Conservation (phyloP, 2,329 filamentous ascomycete species). For the Podosphaera xanthii region DNA sequence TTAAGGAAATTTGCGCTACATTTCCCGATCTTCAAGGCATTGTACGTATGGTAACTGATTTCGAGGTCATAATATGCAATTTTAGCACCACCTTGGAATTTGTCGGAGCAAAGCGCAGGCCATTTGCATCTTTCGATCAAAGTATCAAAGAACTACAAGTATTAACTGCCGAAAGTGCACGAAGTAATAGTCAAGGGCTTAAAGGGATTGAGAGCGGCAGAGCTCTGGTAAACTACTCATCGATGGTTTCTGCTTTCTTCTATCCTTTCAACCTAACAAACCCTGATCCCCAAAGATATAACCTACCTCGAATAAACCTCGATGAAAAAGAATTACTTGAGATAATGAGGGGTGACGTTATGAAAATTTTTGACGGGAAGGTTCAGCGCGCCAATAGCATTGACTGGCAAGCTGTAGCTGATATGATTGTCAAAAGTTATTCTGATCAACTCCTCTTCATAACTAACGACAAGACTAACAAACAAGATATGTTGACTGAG, state of each 20-base stretch:
- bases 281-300: constrained; percentile 5
- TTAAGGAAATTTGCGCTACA: constrained; percentile 24
- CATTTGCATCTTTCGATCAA: constrained; percentile 1
- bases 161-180: constrained; percentile 16
- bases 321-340: constrained; percentile 12
- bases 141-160: background rate
- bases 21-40: constrained; percentile 34
- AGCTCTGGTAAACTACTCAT: constrained; percentile 12
- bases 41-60: constrained; percentile 45
- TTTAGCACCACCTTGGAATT: constrained; percentile 22
- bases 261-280: constrained; percentile 13
- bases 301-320: constrained; percentile 9
- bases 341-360: constrained; percentile 22
- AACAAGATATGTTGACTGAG: constrained; percentile 16
- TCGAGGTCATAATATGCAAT: constrained; percentile 46
- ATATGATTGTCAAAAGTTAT: constrained; percentile 43
- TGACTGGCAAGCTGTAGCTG: constrained; percentile 41
- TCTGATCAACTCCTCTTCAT: constrained; percentile 24
- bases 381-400: constrained; percentile 1
- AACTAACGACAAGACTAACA: background rate
- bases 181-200: constrained; percentile 21
- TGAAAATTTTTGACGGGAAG: constrained; percentile 17
- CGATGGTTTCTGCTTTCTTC: constrained; percentile 14
- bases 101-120: constrained; percentile 7
- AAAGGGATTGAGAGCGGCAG: constrained; percentile 21